Evolutionary conservation across 2,329 filamentous ascomycete genomes (phyloP), one percentile per base, ranked within the genome.

Genomic region (Hirsutella minnesotensis): DNA sequence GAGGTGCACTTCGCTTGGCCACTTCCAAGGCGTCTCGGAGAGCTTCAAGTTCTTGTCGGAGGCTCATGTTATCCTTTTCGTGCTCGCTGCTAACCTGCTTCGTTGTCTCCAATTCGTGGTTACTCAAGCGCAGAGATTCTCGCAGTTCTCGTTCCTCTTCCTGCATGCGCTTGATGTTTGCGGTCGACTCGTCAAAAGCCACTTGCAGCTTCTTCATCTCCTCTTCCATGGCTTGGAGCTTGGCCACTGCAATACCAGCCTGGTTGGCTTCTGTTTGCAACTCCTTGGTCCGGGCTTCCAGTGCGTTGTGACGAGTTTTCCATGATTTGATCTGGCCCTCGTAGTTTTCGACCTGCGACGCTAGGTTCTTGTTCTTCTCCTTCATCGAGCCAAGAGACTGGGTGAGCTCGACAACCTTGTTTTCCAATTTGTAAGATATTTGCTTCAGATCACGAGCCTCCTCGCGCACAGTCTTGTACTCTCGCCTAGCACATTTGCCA

Each of bases 341-440:
- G 67, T 96, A 95, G 62, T 86, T 95, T 64, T 95, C 87, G 39
- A 98, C 83, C 63, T 96, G 89, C 30, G 77, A 81, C 53, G 84
- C 73, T 47, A 98, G 74, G 45, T 77, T 77, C 72, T 94, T 95
- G 76, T 98, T 98, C 67, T 95, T 86, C 49, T 82, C 78, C 70
- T 94, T 95, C 75, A 95, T 83, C 9, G 87, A 82, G 51, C 92
- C 89, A 54, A 98, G 67, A 40, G 83, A 86, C 63, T 98, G 92
- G 1, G 92, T 98, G 56, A 98, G 76, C 68, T 98, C 92, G 49
- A 98, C 87, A 49, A 98, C 92, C 79, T 98, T 98, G 75, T 98
- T 96, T 65, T 98, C 92, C 55, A 98, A 72, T 72, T 95, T 96
- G 73, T 98, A 98, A 3, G 92, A 96, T 53, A 98, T 98, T 65